Base-by-base conservation (phyloP, 73 alveolate genomes). In the Paramecium caudatum region DNA sequence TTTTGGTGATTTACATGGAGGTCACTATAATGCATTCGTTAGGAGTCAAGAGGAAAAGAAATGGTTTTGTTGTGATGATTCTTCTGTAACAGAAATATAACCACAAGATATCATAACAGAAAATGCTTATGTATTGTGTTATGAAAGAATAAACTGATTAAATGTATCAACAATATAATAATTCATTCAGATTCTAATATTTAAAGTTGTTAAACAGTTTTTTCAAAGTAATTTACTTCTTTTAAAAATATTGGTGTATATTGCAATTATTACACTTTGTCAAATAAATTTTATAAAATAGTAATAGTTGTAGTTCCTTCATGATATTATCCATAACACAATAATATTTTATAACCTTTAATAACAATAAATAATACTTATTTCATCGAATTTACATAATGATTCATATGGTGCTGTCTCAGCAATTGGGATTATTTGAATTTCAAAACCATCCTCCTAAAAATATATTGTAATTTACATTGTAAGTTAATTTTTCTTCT, bases 1-100 rank as follows among this genome's bases (percentile, higher is more conserved):
- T 90, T 86, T 78, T 84, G 99, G 99, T 12, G 82, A 87, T 45
- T 55, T 95, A 61, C 80, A 91, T 27, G 92, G 92, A 34, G 99
- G 99, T 2, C 99, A 96, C 88, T 96, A 96, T 87, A 95, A 70
- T 78, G 63, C 94, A 61, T 82, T 90, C 47, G 91, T 88, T 49
- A 94, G 91, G 87, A 95, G 92, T 50, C 55, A 47, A 49, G 39
- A 46, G 9, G 91, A 91, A 32, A 84, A 92, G 41, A 78, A 92
- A 62, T 96, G 99, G 99, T 96, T 85, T 90, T 62, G 92, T 36
- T 96, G 92, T 82, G 99, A 96, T 90, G 99, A 96, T 91, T 82
- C 91, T 41, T 47, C 36, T 41, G 68, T 45, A 15, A 19, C 23
- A 17, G 88, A 74, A 41, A 19, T 74, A 1, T 15, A 74, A 16